Conservation (phyloP, 352 stramenopile species). For the Pythium vanterpoolii region DNA sequence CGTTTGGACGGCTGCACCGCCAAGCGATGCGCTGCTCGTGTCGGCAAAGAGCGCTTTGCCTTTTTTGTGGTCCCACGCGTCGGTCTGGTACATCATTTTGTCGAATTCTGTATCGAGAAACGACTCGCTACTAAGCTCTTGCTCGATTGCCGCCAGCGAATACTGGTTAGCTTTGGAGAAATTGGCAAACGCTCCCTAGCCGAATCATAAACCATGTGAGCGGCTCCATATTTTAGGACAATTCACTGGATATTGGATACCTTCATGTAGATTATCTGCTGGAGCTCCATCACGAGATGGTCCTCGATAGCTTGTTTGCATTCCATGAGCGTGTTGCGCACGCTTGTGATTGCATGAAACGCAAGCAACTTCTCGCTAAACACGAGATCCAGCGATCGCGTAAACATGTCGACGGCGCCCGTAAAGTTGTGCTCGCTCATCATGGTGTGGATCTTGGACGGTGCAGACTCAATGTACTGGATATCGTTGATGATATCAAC, state of each 20-base stretch:
- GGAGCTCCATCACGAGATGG: slow-evolving; percentile 65
- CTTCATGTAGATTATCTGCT: slow-evolving; percentile 74
- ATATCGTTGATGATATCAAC: slow-evolving; percentile 85
- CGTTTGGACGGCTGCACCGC: neutral
- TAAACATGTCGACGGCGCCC: slow-evolving; percentile 69
- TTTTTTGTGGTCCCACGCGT: slow-evolving; percentile 26
- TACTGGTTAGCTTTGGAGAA: slow-evolving; percentile 70
- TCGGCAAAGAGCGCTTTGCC: slow-evolving; percentile 21
- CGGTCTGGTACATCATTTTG: slow-evolving; percentile 38
- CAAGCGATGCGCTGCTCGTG: slow-evolving; percentile 3
- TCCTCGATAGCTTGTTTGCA: slow-evolving; percentile 85
- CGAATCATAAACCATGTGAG: neutral
- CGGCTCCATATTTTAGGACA: neutral
- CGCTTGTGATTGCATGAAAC: slow-evolving; percentile 71
- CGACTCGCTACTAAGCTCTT: slow-evolving; percentile 62
- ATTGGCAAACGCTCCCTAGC: slow-evolving; percentile 50
- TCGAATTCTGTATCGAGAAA: slow-evolving; percentile 64
- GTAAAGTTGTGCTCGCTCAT: slow-evolving; percentile 55
- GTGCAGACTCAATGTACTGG: slow-evolving; percentile 72
- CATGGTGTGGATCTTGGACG: slow-evolving; percentile 55
- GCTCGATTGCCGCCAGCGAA: slow-evolving; percentile 61
- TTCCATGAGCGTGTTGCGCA: slow-evolving; percentile 80
- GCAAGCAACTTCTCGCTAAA: slow-evolving; percentile 77
- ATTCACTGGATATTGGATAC: slow-evolving; percentile 10
- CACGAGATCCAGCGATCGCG: slow-evolving; percentile 68